Evolutionary conservation across 805 yeast species (phyloP).

Genomic region (Metschnikowia colocasiae): DNA sequence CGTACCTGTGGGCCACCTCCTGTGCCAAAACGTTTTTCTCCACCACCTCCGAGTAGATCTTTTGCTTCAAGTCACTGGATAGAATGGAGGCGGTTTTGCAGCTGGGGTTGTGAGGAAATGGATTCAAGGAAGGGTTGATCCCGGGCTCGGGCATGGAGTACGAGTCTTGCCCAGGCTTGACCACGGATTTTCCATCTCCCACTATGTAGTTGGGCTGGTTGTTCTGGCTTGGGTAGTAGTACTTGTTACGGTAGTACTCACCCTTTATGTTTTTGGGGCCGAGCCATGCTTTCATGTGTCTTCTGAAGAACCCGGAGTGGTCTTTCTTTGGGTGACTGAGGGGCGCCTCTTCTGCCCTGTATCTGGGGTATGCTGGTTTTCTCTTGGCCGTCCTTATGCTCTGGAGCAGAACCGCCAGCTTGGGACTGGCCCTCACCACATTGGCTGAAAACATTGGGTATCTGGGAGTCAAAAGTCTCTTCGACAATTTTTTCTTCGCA

Average conservation of each 20-base stretch:
- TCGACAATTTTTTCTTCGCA: constrained; percentile 7
- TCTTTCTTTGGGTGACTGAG: constrained; percentile 35
- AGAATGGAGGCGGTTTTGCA: constrained; percentile 66
- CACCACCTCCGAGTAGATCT: constrained; percentile 55
- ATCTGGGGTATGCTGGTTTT: constrained; percentile 34
- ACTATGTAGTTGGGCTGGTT: constrained; percentile 72
- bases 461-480: neutral
- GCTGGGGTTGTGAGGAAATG: constrained; percentile 74
- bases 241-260: constrained; percentile 72
- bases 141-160: constrained; percentile 12
- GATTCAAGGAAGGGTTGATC: constrained; percentile 47
- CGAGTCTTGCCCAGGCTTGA: constrained; percentile 22
- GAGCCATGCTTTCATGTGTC: constrained; percentile 66
- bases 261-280: constrained; percentile 86
- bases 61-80: constrained; percentile 53
- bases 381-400: constrained; percentile 22
- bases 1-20: constrained; percentile 72
- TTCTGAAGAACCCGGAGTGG: constrained; percentile 51
- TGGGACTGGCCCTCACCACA: constrained; percentile 11
- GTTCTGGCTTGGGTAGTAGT: constrained; percentile 61
- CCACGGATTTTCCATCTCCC: constrained; percentile 43
- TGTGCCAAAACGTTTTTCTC: constrained; percentile 57
- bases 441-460: constrained; percentile 13
- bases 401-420: constrained; percentile 17
- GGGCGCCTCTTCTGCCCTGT: constrained; percentile 31